These are phyloP conservation scores for Tricholoma saponaceum DNA, from an alignment of 768 basidiomycete genomes.

Conservation along the genomic window DNA sequence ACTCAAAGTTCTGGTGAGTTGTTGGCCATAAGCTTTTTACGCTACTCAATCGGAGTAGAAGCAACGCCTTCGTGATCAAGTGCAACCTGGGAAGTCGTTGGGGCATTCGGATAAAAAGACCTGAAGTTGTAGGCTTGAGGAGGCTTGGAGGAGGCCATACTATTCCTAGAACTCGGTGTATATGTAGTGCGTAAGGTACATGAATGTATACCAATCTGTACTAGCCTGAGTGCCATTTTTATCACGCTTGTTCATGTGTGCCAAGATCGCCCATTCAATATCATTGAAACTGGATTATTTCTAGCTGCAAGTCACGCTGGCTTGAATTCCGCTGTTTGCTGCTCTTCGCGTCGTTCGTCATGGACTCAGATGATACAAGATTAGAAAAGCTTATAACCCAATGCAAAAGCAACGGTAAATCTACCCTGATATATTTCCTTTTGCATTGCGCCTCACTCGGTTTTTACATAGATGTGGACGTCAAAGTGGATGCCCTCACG, in stretches of 20 bases:
- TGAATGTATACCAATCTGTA: background rate
- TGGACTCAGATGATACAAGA: conserved; percentile 47
- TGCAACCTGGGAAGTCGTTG: conserved; percentile 77
- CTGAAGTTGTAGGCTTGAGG: background rate
- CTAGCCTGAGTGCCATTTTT: no score
- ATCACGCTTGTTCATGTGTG: no score
- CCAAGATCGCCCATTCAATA: no score
- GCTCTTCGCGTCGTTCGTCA: conserved; percentile 24
- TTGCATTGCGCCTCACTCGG: conserved; percentile 6
- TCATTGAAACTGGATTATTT: no score
- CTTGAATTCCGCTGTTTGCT: background rate
- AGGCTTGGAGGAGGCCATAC: background rate
- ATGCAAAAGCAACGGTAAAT: conserved; percentile 61
- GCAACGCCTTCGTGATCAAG: conserved; percentile 77
- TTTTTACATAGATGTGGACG: conserved; percentile 60
- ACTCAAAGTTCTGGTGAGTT: conserved; percentile 71
- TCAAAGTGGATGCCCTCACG: conserved; percentile 74
- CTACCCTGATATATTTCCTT: conserved; percentile 1
- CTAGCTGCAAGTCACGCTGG: background rate
- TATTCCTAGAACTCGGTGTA: background rate
- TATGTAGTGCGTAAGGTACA: background rate
- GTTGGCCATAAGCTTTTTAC: background rate
- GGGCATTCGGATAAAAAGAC: conserved; percentile 81
- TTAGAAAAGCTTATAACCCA: conserved; percentile 62
- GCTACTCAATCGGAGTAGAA: conserved; percentile 47